phyloP scores from a whole-genome alignment of 2,329 filamentous ascomycete species.

The Stachybotrys chlorohalonatus region DNA sequence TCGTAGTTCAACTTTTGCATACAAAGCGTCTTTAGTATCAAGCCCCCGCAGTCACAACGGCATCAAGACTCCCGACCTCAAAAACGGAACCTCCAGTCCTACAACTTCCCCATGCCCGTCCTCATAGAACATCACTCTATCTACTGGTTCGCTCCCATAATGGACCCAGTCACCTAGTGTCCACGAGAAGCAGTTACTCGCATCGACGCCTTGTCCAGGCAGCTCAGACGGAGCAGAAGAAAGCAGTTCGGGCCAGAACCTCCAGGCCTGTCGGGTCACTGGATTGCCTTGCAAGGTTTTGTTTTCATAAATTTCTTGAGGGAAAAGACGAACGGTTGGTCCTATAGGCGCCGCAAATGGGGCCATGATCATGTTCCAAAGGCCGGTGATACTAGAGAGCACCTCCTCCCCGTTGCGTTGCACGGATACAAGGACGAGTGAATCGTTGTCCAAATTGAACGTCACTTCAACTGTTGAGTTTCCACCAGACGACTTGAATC shows the following conservation, averaged over 20 bases:
- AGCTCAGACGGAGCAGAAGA: conserved; percentile 13
- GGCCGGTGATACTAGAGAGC: conserved; percentile 6
- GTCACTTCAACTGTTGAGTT: conserved; percentile 5
- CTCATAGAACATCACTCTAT: conserved; percentile 20
- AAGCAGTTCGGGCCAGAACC: conserved; percentile 15
- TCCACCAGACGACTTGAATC: conserved; percentile 1
- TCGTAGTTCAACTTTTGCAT: background rate
- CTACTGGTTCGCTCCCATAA: conserved; percentile 23
- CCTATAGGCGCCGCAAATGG: conserved; percentile 10
- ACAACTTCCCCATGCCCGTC: conserved; percentile 13
- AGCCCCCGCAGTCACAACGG: background rate
- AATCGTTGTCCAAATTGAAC: conserved; percentile 14
- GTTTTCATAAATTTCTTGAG: conserved; percentile 8
- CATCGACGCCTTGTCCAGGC: conserved; percentile 11
- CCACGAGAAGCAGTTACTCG: conserved; percentile 19
- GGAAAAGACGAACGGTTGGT: conserved; percentile 14
- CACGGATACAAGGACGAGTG: conserved; percentile 12
- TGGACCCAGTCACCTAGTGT: conserved; percentile 23
- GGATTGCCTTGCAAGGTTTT: conserved; percentile 5
- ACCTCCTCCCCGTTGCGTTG: conserved; percentile 12
- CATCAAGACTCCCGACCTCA: conserved; percentile 17
- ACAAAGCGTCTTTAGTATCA: background rate
- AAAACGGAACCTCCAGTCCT: conserved; percentile 22
- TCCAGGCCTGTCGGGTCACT: conserved; percentile 14
- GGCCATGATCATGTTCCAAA: conserved; percentile 15